Conservation (phyloP, 768 basidiomycete species). For the Auricularia auricula-judae region DNA sequence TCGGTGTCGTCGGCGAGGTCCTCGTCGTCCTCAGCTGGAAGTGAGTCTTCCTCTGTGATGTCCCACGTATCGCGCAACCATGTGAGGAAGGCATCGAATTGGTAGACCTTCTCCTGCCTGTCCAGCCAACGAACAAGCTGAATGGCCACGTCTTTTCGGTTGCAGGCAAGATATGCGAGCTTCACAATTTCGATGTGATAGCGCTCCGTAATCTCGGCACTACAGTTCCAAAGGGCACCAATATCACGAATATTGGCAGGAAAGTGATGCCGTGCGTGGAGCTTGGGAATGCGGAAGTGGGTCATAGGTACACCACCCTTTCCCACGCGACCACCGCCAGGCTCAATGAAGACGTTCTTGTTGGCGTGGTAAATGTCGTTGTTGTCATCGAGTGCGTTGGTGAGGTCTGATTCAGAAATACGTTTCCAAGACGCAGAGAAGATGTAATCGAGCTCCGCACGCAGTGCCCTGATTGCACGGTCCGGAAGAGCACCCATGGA, state of each 20-base stretch:
- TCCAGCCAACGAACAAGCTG: slow-evolving; percentile 9
- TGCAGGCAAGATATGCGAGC: slow-evolving; percentile 7
- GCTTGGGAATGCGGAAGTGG: slow-evolving; percentile 13
- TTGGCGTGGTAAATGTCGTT: not conserved
- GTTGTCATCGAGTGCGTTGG: not conserved
- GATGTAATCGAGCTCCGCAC: slow-evolving; percentile 2
- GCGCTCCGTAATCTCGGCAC: slow-evolving; percentile 10
- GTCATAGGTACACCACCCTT: not conserved
- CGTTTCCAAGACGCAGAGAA: not conserved
- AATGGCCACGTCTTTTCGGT: slow-evolving; percentile 4
- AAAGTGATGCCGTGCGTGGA: slow-evolving; percentile 8
- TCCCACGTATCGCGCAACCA: not conserved
- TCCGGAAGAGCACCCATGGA: slow-evolving; percentile 5
- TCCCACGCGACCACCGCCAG: not conserved
- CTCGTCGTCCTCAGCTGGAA: not conserved
- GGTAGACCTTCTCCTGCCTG: slow-evolving; percentile 2
- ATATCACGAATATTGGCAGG: not conserved
- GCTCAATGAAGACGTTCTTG: slow-evolving; percentile 2
- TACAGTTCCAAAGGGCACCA: slow-evolving; percentile 9
- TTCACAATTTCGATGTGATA: slow-evolving; percentile 11
- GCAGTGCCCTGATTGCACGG: not conserved
- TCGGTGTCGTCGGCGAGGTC: not conserved
- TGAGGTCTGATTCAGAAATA: not conserved
- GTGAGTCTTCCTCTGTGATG: too few relatives aligned
- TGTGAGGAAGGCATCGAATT: slow-evolving; percentile 3